Conservation (phyloP, 2,329 filamentous ascomycete genomes). For the Penicillium expansum region DNA sequence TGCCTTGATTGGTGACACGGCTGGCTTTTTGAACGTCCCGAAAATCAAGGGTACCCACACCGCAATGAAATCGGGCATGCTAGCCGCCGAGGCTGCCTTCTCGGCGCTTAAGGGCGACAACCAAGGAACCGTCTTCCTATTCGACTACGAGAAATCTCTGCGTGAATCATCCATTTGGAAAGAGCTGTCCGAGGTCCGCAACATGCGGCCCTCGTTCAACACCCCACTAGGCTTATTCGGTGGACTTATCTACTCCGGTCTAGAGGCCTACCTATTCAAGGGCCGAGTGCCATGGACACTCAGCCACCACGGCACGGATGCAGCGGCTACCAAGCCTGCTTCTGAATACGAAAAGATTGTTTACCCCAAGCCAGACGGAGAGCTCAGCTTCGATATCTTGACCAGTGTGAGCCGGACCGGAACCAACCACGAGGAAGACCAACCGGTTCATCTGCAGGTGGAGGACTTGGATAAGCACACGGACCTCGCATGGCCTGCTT, state of each 20-base stretch:
- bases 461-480: conserved; percentile 93
- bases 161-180: conserved; percentile 87
- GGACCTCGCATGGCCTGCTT: conserved; percentile 75
- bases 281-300: conserved; percentile 90
- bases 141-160: conserved; percentile 87
- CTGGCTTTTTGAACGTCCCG: conserved; percentile 93
- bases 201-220: conserved; percentile 96
- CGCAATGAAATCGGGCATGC: conserved; percentile 95
- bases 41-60: conserved; percentile 99
- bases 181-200: conserved; percentile 90
- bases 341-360: conserved; percentile 83
- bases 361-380: conserved; percentile 93
- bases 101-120: conserved; percentile 62
- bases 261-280: conserved; percentile 84
- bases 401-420: conserved; percentile 93
- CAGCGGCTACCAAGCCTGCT: conserved; percentile 74
- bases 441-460: conserved; percentile 93
- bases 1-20: conserved; percentile 91
- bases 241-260: conserved; percentile 85
- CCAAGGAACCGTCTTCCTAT: conserved; percentile 78
- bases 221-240: conserved; percentile 82
- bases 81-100: conserved; percentile 89
- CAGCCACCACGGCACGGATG: conserved; percentile 75
- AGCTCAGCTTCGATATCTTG: conserved; percentile 92
- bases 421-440: conserved; percentile 98